Percentiles rank a stretch among this genome's conserved stretches.
Conservation (phyloP, 805 yeast species). For the Schwanniomyces occidentalis region DNA sequence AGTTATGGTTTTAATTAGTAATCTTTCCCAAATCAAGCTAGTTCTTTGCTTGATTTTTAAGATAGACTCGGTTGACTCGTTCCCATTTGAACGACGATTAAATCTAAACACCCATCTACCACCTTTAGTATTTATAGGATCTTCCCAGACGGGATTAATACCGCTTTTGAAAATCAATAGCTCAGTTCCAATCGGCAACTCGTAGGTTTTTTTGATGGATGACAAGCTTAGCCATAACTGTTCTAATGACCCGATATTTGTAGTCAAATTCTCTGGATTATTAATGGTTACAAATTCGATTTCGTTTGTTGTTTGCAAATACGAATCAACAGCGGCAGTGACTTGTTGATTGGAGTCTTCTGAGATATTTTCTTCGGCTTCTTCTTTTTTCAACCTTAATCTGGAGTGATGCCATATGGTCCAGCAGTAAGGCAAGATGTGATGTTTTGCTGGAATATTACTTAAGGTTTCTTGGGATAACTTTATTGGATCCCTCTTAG, state of each 20-base stretch:
- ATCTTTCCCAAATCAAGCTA: conserved; percentile 54
- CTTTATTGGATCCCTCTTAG: conserved; percentile 36
- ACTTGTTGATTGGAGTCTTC: conserved; percentile 14
- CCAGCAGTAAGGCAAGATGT: conserved; percentile 49
- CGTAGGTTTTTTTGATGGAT: conserved; percentile 38
- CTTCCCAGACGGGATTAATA: conserved; percentile 68
- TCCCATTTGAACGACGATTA: conserved; percentile 29
- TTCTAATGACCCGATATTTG: conserved; percentile 47
- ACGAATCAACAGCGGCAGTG: conserved; percentile 40
- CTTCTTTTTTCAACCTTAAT: conserved; percentile 19
- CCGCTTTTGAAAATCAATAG: conserved; percentile 59
- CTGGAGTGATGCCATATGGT: conserved; percentile 50
- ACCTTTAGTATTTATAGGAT: conserved; percentile 57
- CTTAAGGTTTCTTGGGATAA: conserved; percentile 32
- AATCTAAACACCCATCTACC: conserved; percentile 65
- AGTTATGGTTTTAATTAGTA: conserved; percentile 51
- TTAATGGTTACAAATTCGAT: conserved; percentile 37
- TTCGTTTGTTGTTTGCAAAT: conserved; percentile 47
- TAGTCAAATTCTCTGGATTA: conserved; percentile 16
- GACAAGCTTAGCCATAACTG: conserved; percentile 51
- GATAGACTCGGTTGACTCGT: conserved; percentile 17
- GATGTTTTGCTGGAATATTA: conserved; percentile 30
- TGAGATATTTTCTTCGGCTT: conserved; percentile 14
- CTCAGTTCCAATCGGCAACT: conserved; percentile 49
- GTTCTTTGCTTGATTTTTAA: conserved; percentile 33